Percentiles rank a stretch among this genome's conserved stretches.
Evolutionary conservation across 805 yeast species (phyloP).

Genomic region (Spathaspora arborariae): DNA sequence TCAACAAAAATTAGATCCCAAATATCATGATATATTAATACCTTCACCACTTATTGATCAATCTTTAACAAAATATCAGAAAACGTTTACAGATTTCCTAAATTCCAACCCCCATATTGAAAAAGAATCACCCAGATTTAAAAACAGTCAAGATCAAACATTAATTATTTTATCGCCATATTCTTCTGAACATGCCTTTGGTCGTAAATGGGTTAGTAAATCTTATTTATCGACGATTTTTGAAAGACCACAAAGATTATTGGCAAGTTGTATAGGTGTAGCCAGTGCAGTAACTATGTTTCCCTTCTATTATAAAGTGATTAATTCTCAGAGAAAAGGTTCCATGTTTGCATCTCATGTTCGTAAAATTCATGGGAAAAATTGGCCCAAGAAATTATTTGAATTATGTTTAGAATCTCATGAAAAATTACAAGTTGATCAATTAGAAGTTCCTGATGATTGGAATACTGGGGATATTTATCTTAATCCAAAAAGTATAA

Average conservation of each 20-base stretch:
- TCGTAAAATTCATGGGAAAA: slow-evolving; percentile 63
- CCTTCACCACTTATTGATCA: slow-evolving; percentile 36
- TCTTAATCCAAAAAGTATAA: slow-evolving; percentile 58
- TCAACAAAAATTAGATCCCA: slow-evolving; percentile 10
- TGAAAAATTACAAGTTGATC: slow-evolving; percentile 45
- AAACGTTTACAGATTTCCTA: slow-evolving; percentile 41
- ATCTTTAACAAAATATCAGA: slow-evolving; percentile 32
- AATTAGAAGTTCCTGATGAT: slow-evolving; percentile 70
- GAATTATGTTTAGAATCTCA: slow-evolving; percentile 59
- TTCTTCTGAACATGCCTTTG: slow-evolving; percentile 68
- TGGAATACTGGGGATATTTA: slow-evolving; percentile 88
- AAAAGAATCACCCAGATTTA: slow-evolving; percentile 36
- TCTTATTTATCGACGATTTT: slow-evolving; percentile 64
- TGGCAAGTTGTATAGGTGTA: slow-evolving; percentile 75
- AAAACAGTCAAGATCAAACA: slow-evolving; percentile 41
- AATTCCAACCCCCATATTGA: slow-evolving; percentile 40
- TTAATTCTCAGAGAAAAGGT: slow-evolving; percentile 44
- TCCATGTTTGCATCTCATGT: slow-evolving; percentile 60
- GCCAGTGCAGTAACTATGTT: slow-evolving; percentile 69
- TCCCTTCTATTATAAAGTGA: slow-evolving; percentile 54
- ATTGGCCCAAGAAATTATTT: slow-evolving; percentile 62
- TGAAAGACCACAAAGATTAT: slow-evolving; percentile 76
- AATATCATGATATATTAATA: slow-evolving; percentile 26
- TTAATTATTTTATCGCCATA: slow-evolving; percentile 65
- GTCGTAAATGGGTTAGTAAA: slow-evolving; percentile 74